phyloP scores from a whole-genome alignment of 352 stramenopile species.

The Phytopythium sindhum region DNA sequence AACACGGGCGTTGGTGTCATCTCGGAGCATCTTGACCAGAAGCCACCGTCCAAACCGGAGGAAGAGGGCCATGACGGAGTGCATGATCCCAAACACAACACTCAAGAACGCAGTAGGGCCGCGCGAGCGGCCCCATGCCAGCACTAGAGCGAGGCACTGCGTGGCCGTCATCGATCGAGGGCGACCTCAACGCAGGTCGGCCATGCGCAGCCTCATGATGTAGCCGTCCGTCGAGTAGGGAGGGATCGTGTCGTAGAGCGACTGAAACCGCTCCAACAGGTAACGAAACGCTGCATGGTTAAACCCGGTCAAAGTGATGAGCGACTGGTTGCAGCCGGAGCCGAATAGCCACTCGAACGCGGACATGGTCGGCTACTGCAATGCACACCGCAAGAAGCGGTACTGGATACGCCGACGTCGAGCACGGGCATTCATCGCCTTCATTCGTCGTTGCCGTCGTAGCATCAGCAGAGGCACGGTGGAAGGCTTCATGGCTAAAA shows the following conservation, averaged over 20 bases:
- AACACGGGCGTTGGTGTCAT: not conserved
- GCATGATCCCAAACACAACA: conserved; percentile 7
- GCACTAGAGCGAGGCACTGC: not conserved
- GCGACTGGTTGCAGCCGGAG: not conserved
- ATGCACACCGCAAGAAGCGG: not conserved
- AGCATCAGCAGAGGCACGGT: not conserved
- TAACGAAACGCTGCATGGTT: not conserved
- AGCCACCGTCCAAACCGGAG: conserved; percentile 4
- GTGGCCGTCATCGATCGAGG: not conserved
- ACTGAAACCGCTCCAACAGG: not conserved
- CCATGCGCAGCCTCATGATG: not conserved
- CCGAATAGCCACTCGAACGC: conserved; percentile 6
- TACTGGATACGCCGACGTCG: not conserved
- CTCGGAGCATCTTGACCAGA: not conserved
- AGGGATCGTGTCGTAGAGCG: not conserved
- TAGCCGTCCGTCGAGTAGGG: conserved; percentile 1
- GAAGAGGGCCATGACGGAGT: not conserved
- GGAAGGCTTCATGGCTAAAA: not conserved
- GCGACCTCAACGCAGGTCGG: not conserved
- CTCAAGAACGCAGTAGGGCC: not conserved
- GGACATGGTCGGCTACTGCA: not conserved
- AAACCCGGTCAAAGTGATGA: conserved; percentile 9
- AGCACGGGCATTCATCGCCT: not conserved
- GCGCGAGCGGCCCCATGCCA: not conserved
- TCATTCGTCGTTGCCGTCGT: not conserved